Evolutionary conservation across 306 rosid species (phyloP).

Genomic region (Citrullus mucosospermus): DNA sequence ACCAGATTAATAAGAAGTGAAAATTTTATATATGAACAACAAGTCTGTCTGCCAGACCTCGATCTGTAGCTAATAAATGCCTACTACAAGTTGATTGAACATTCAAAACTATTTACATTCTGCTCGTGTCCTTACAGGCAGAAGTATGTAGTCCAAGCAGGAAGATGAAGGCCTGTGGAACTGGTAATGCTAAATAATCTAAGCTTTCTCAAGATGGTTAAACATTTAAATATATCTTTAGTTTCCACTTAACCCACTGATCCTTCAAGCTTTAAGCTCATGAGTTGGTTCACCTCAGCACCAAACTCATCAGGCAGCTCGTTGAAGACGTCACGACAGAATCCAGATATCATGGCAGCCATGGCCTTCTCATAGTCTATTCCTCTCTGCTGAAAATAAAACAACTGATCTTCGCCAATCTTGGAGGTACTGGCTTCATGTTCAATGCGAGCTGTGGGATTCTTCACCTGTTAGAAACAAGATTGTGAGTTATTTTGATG

Average conservation of each 20-base stretch:
- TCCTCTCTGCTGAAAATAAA: slow-evolving; percentile 93
- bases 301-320: slow-evolving; percentile 97
- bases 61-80: background rate
- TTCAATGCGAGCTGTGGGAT: slow-evolving; percentile 76
- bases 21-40: background rate
- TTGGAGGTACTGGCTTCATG: slow-evolving; percentile 95
- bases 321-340: slow-evolving; percentile 82
- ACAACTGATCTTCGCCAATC: slow-evolving; percentile 85
- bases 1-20: background rate
- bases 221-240: background rate
- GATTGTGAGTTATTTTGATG: background rate
- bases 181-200: background rate
- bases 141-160: background rate
- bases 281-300: slow-evolving; percentile 84
- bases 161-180: background rate
- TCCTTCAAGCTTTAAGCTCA: slow-evolving; percentile 93
- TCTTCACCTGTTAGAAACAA: slow-evolving; percentile 45
- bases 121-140: background rate
- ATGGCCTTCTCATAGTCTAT: slow-evolving; percentile 81
- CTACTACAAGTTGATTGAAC: background rate
- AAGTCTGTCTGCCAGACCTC: background rate
- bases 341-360: slow-evolving; percentile 98
- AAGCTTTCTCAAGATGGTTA: background rate
- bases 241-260: slow-evolving; percentile 51
- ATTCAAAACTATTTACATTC: background rate